Evolutionary conservation across 192 early-diverging fungal species (phyloP).

Genomic region (Geosiphon pyriformis): DNA sequence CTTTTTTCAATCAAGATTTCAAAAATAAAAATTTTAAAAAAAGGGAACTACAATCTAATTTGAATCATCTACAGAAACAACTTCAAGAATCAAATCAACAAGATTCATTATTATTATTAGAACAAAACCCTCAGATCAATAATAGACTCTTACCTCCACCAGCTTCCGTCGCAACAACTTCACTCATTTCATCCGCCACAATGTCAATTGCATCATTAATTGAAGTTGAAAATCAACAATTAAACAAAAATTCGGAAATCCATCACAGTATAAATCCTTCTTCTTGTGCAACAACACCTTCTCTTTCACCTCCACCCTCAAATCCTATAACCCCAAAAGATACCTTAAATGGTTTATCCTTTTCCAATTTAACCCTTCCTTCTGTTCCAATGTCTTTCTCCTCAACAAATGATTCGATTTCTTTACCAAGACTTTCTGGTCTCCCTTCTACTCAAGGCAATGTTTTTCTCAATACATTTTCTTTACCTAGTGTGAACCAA

Average conservation of each 20-base stretch:
- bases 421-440: constrained; percentile 5
- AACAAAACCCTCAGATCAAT: not conserved
- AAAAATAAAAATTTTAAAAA: no score
- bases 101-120: not conserved
- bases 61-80: not conserved
- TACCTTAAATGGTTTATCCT: constrained; percentile 5
- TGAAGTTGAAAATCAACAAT: constrained; percentile 7
- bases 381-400: constrained; percentile 15
- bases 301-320: not conserved
- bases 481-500: constrained; percentile 20
- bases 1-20: no score
- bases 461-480: constrained; percentile 7
- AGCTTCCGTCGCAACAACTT: not conserved
- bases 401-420: constrained; percentile 11
- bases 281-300: no score
- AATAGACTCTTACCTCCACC: constrained; percentile 7
- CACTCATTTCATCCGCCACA: not conserved
- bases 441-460: constrained; percentile 13
- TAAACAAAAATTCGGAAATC: not conserved
- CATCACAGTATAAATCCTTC: no score
- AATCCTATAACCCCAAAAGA: constrained; percentile 11
- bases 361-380: constrained; percentile 3
- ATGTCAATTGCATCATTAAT: constrained; percentile 19
- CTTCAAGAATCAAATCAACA: not conserved
- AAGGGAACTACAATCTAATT: not conserved